Evolutionary conservation across 2,329 filamentous ascomycete genomes (phyloP).

Genomic region (Allantophomopsis cytisporea): DNA sequence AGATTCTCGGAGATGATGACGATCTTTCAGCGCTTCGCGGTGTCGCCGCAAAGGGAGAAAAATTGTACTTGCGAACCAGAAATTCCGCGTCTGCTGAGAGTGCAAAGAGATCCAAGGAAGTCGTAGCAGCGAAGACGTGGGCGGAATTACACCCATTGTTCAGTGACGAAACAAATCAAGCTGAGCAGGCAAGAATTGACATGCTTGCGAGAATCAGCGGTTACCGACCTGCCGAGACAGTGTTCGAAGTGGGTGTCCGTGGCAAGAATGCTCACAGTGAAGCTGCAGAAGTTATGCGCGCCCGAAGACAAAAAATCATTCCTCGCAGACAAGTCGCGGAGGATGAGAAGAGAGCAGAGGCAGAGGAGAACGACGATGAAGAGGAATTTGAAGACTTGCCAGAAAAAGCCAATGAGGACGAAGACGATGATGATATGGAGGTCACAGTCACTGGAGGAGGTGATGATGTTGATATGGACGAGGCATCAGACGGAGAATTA

Average conservation of each 20-base stretch:
- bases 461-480: slow-evolving; percentile 34
- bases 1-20: slow-evolving; percentile 58
- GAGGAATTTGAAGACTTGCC: slow-evolving; percentile 6
- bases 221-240: slow-evolving; percentile 82
- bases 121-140: slow-evolving; percentile 59
- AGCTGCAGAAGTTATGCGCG: slow-evolving; percentile 64
- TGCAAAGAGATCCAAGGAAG: slow-evolving; percentile 71
- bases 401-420: slow-evolving; percentile 10
- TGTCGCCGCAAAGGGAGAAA: slow-evolving; percentile 81
- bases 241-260: slow-evolving; percentile 83
- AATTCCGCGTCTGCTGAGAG: slow-evolving; percentile 85
- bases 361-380: slow-evolving; percentile 20
- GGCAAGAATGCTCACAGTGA: slow-evolving; percentile 48
- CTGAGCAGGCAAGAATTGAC: slow-evolving; percentile 61
- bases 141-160: slow-evolving; percentile 71
- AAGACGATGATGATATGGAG: slow-evolving; percentile 23
- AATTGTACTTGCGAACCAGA: slow-evolving; percentile 78
- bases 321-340: slow-evolving; percentile 30
- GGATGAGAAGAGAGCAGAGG: slow-evolving; percentile 22
- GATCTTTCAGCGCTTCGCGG: slow-evolving; percentile 59
- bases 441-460: slow-evolving; percentile 18
- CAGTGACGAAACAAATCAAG: slow-evolving; percentile 47
- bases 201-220: slow-evolving; percentile 84
- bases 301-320: slow-evolving; percentile 55
- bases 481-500: slow-evolving; percentile 47